Evolutionary conservation across 2,329 filamentous ascomycete genomes (phyloP), one percentile per base, ranked within the genome.

Genomic region (Dryadomyces quercivorus): DNA sequence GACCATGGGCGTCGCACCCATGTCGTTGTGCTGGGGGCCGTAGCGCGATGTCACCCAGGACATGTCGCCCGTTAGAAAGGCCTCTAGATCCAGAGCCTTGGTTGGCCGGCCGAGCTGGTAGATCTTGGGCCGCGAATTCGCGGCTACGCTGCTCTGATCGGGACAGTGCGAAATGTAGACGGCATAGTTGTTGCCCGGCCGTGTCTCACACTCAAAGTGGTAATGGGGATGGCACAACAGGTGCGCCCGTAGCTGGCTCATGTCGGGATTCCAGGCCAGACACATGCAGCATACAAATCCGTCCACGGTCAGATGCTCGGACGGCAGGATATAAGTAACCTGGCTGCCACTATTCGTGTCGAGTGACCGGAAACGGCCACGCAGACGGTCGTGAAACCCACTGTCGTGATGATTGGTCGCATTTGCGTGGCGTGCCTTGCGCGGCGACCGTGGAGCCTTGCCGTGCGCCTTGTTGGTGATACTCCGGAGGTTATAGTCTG

Each of bases 401-500:
- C 36, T 40, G 36, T 16, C 36, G 10, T 31, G 26, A 31, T 31
- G 26, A 31, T 31, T 8, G 8, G 26, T 8, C 26, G 26, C 26
- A 8, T 31, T 40, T 40, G 36, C 12, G 10, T 16, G 36, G 10
- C 36, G 10, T 40, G 36, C 36, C 52, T 50, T 55, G 2, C 52
- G 52, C 16, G 51, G 31, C 22, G 34, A 75, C 57, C 70, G 71
- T 18, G 64, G 62, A 46, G 75, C 73, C 59, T 71, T 76, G 4
- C 78, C 77, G 52, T 78, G 72, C 6, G 77, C 77, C 60, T 77
- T 75, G 60, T 79, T 77, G 63, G 75, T 82, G 16, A 83, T 66
- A 13, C 75, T 69, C 62, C 81, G 82, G 42, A 83, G 64, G 59
- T 84, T 84, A 62, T 84, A 84, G 21, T 73, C 71, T 57, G 76